These are phyloP conservation scores for Aspergillus tubingensis DNA, from an alignment of 2,329 filamentous ascomycete species.

Conservation along the genomic window DNA sequence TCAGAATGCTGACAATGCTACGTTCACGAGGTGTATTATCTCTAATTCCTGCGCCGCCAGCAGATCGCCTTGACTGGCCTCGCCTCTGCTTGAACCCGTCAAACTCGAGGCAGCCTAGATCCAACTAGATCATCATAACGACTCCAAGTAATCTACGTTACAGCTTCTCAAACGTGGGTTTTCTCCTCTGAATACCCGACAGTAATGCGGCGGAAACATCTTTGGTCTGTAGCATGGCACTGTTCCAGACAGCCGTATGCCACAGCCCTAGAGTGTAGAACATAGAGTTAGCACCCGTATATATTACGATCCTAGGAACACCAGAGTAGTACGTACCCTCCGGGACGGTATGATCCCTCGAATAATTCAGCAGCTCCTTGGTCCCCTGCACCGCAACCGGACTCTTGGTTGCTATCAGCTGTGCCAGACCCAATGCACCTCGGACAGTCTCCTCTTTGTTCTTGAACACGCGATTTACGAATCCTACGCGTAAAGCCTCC, in stretches of 20 bases:
- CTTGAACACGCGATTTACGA: slow-evolving; percentile 45
- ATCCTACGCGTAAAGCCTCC: slow-evolving; percentile 47
- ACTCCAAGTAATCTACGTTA: too few relatives aligned
- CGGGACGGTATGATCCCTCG: slow-evolving; percentile 72
- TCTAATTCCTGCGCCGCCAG: too few relatives aligned
- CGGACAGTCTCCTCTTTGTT: slow-evolving; percentile 63
- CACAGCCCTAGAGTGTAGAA: slow-evolving; percentile 58
- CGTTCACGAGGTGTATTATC: too few relatives aligned
- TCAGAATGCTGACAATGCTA: too few relatives aligned
- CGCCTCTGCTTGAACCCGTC: too few relatives aligned
- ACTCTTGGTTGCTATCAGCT: slow-evolving; percentile 73
- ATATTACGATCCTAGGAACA: too few relatives aligned
- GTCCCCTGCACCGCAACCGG: slow-evolving; percentile 85
- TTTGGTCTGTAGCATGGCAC: slow-evolving; percentile 74
- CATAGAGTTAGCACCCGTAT: too few relatives aligned
- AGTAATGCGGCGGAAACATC: slow-evolving; percentile 75
- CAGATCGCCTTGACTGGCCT: too few relatives aligned
- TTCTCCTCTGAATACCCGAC: slow-evolving; percentile 75
- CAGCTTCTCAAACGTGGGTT: slow-evolving; percentile 76
- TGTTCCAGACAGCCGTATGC: slow-evolving; percentile 88
- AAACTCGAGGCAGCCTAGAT: too few relatives aligned
- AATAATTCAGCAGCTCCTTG: slow-evolving; percentile 82
- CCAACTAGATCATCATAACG: too few relatives aligned
- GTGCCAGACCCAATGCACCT: slow-evolving; percentile 65
- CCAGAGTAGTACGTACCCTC: slow-evolving; percentile 61